A percentile compares a stretch with the other conserved stretches of the same genome.
Conservation (phyloP, 805 yeast species). For the Dipodascus geniculatus region DNA sequence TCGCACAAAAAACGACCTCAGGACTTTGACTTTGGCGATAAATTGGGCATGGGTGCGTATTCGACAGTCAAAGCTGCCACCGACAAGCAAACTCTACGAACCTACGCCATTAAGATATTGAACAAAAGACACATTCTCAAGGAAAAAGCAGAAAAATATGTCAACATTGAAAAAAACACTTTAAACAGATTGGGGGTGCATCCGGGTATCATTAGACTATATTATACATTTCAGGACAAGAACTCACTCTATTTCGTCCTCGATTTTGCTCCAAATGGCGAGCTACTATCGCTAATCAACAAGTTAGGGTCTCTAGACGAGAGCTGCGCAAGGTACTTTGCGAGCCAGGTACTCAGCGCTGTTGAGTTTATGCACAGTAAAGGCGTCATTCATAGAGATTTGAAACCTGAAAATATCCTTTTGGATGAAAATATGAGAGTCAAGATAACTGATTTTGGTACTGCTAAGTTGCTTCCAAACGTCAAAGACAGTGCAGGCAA, state of each 20-base stretch:
- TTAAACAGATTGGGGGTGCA: constrained; percentile 80
- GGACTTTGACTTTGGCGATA: constrained; percentile 81
- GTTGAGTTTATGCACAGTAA: constrained; percentile 77
- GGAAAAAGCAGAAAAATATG: constrained; percentile 91
- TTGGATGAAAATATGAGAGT: constrained; percentile 76
- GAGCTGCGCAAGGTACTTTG: constrained; percentile 63
- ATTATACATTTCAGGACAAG: constrained; percentile 92
- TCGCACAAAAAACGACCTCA: constrained; percentile 40
- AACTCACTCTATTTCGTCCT: constrained; percentile 79
- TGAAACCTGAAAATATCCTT: constrained; percentile 88
- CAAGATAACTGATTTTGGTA: constrained; percentile 94
- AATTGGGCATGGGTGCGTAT: constrained; percentile 91
- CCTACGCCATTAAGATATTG: constrained; percentile 84
- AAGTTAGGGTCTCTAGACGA: constrained; percentile 62
- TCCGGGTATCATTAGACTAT: constrained; percentile 86
- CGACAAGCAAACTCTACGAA: constrained; percentile 58
- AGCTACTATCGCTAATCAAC: constrained; percentile 61
- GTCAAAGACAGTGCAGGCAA: constrained; percentile 16
- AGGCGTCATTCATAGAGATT: constrained; percentile 87
- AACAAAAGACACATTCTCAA: constrained; percentile 88
- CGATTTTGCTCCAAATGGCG: constrained; percentile 95
- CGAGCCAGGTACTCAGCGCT: constrained; percentile 82
- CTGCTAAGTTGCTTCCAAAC: constrained; percentile 66
- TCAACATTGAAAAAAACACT: constrained; percentile 87
- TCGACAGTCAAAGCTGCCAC: constrained; percentile 86